Base-by-base conservation (phyloP, 2,329 filamentous ascomycete genomes). In the Venturia nashicola region DNA sequence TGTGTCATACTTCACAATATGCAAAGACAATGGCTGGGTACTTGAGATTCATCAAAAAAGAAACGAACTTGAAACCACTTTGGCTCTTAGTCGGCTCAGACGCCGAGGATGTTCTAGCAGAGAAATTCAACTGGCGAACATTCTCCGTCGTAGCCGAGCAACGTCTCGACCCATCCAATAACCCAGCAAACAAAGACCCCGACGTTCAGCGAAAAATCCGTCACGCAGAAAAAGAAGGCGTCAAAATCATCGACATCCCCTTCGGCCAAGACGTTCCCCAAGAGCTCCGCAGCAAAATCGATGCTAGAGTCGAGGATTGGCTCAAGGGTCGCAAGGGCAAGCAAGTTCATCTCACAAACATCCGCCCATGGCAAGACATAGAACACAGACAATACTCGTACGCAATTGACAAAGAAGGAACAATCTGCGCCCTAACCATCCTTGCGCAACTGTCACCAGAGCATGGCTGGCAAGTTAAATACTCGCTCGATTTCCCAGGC, bases 381-480 rank as follows among this genome's bases (percentile, higher is more conserved):
- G 84, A 84, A 66, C 91, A 97, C 72, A 86, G 92, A 18, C 88
- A 90, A 67, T 97, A 96, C 78, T 90, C 92, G 72, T 89, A 90
- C 70, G 88, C 90, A 11, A 82, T 87, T 68, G 89, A 89, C 68
- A 81, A 83, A 70, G 83, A 89, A 18, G 89, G 89, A 67, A 84
- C 82, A 65, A 84, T 97, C 64, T 82, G 82, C 51, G 87, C 88
- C 42, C 83, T 97, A 65, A 87, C 93, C n/a, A 86, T 93, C 9
- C 80, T 97, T 70, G 89, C 89, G 62, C 89, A 91, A 74, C 84
- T 97, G 36, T 84, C 88, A 3, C 90, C 91, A 1, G 80, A 84
- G 43, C 85, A 95, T 72, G 92, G 92, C 63, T 95, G 91, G 85
- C 92, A 97, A 78, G 87, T 96, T 72, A 97, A 97, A 79, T 96